Percentiles rank a stretch among this genome's conserved stretches.
Conservation (phyloP, 2,329 filamentous ascomycete genomes). For the Penicillium sp. region DNA sequence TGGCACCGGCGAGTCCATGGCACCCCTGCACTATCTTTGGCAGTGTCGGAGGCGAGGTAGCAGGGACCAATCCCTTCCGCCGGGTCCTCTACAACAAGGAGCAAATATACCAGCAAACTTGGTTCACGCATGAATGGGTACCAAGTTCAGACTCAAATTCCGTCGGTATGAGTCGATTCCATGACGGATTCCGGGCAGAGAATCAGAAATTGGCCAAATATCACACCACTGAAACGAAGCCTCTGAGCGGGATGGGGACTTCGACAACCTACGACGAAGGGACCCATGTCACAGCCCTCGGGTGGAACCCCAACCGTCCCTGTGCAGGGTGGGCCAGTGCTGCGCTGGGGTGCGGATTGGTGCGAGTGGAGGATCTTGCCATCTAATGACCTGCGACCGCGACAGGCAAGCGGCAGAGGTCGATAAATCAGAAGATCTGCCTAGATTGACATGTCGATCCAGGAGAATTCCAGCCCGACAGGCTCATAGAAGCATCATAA, state of each 20-base stretch:
- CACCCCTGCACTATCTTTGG: constrained; percentile 59
- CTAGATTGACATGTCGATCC: not conserved
- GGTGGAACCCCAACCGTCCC: constrained; percentile 69
- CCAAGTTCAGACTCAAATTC: constrained; percentile 27
- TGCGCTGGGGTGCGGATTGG: constrained; percentile 66
- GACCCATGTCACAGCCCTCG: constrained; percentile 62
- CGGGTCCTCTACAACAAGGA: constrained; percentile 54
- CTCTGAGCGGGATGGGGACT: constrained; percentile 35
- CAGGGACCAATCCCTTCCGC: constrained; percentile 54
- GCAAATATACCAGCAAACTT: constrained; percentile 55
- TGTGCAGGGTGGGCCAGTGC: constrained; percentile 69
- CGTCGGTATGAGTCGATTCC: constrained; percentile 44
- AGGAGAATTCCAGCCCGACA: not conserved
- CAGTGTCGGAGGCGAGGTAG: constrained; percentile 54
- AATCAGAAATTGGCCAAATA: constrained; percentile 35
- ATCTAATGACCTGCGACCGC: constrained; percentile 23
- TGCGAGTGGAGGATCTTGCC: constrained; percentile 68
- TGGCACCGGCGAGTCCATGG: constrained; percentile 40
- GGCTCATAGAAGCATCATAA: constrained; percentile 5
- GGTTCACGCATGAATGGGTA: constrained; percentile 62
- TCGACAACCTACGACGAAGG: constrained; percentile 61
- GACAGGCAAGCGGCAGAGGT: constrained; percentile 6
- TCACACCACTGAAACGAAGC: constrained; percentile 32
- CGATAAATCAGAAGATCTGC: constrained; percentile 5
- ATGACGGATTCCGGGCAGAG: constrained; percentile 48